Evolutionary conservation across 129 eudicot species (phyloP).

Genomic region (Centaurea solstitialis): DNA sequence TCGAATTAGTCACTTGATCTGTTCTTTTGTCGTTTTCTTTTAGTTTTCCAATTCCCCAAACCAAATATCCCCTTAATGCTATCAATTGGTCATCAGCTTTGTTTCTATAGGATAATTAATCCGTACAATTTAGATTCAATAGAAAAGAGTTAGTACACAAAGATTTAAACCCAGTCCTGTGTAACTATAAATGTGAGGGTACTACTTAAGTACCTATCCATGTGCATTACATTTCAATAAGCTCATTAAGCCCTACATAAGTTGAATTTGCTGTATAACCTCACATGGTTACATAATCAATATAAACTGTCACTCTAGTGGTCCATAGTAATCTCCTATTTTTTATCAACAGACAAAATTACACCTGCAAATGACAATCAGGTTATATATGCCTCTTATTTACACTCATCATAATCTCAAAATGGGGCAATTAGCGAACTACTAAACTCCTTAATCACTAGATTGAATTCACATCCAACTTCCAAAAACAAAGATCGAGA

Average conservation of each 20-base stretch:
- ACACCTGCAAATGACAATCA: background rate
- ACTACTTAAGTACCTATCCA: slow-evolving; percentile 15
- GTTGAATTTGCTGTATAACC: background rate
- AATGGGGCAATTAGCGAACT: slow-evolving; percentile 1
- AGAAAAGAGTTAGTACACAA: slow-evolving; percentile 7
- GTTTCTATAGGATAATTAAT: background rate
- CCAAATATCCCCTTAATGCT: background rate
- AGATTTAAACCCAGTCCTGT: slow-evolving; percentile 1
- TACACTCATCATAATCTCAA: slow-evolving; percentile 10
- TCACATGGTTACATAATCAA: slow-evolving; percentile 17
- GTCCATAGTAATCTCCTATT: background rate
- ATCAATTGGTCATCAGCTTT: slow-evolving; percentile 9
- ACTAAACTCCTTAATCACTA: background rate
- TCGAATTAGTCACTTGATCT: no score
- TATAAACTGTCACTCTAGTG: background rate
- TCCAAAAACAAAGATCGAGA: slow-evolving; percentile 17
- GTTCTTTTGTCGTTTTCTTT: no score
- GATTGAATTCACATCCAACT: slow-evolving; percentile 1
- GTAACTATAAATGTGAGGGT: slow-evolving; percentile 11
- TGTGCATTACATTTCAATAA: slow-evolving; percentile 6
- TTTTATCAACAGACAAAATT: background rate
- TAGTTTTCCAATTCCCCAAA: no score
- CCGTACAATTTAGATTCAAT: slow-evolving; percentile 3
- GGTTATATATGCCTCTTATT: background rate
- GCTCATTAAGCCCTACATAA: background rate